Conservation (phyloP, 2,329 filamentous ascomycete species). For the Claviceps humidiphila region DNA sequence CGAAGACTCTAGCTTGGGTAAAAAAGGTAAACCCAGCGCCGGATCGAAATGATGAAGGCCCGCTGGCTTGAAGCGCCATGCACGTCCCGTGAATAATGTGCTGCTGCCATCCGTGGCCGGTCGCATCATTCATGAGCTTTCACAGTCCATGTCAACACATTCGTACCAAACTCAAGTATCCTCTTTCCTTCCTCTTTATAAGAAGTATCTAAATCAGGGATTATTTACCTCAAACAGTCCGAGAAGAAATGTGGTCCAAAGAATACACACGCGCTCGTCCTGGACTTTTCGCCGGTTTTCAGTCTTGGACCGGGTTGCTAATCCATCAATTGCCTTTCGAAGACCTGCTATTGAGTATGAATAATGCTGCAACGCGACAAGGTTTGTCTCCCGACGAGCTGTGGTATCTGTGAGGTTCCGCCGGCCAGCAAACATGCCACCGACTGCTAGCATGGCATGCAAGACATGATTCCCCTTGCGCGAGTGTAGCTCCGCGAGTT, state of each 20-base stretch:
- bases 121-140: constrained; percentile 5
- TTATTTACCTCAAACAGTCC: constrained; percentile 20
- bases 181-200: not conserved
- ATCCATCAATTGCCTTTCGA: constrained; percentile 7
- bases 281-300: not conserved
- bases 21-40: constrained; percentile 6
- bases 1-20: constrained; percentile 14
- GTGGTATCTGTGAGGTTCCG: not conserved
- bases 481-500: constrained; percentile 9
- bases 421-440: constrained; percentile 5
- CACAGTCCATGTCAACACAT: not conserved
- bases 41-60: constrained; percentile 1
- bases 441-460: constrained; percentile 18
- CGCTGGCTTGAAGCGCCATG: constrained; percentile 2
- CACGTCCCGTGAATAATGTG: constrained; percentile 6
- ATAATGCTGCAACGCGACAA: constrained; percentile 14
- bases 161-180: no score
- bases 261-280: constrained; percentile 7
- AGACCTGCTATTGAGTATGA: constrained; percentile 14
- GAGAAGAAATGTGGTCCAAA: constrained; percentile 22
- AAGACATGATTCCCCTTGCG: constrained; percentile 6
- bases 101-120: constrained; percentile 5
- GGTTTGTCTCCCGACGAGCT: not conserved
- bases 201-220: no score
- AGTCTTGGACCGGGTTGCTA: not conserved